Evolutionary conservation across 1,139 yeast genomes (phyloP).

Genomic region (Candida sp.): DNA sequence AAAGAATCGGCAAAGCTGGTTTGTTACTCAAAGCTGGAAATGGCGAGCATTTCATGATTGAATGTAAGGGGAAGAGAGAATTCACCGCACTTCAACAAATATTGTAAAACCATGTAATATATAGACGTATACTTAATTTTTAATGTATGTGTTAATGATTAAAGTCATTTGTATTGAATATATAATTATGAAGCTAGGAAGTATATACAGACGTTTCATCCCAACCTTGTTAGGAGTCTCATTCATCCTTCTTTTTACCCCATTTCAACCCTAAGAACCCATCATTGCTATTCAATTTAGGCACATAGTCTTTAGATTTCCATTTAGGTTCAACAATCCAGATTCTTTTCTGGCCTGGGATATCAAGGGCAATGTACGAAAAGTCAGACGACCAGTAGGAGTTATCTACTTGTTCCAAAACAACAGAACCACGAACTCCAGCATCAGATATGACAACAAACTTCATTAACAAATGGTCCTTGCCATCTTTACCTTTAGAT

Average conservation of each 20-base stretch:
- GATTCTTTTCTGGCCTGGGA: constrained; percentile 64
- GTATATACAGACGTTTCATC: background rate
- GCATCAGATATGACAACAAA: constrained; percentile 74
- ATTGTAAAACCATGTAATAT: background rate
- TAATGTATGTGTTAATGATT: too few relatives aligned
- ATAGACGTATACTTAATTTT: background rate
- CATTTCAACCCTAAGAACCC: constrained; percentile 82
- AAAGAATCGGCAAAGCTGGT: constrained; percentile 46
- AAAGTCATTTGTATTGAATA: background rate
- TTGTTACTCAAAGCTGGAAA: constrained; percentile 31
- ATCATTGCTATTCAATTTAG: constrained; percentile 24
- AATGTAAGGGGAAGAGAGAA: constrained; percentile 45
- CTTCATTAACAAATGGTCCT: constrained; percentile 78
- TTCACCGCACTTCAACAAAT: constrained; percentile 14
- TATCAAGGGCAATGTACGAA: constrained; percentile 72
- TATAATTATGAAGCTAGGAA: background rate
- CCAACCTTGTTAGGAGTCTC: background rate
- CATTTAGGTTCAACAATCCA: constrained; percentile 68
- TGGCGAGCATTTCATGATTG: constrained; percentile 40
- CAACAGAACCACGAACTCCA: constrained; percentile 60
- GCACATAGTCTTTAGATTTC: constrained; percentile 34
- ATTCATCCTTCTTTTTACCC: constrained; percentile 68
- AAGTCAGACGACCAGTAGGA: constrained; percentile 69
- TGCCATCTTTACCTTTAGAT: constrained; percentile 62
- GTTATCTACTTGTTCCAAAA: constrained; percentile 72